Evolutionary conservation across 352 stramenopile genomes (phyloP).

Genomic region (Globisporangium parvum): DNA sequence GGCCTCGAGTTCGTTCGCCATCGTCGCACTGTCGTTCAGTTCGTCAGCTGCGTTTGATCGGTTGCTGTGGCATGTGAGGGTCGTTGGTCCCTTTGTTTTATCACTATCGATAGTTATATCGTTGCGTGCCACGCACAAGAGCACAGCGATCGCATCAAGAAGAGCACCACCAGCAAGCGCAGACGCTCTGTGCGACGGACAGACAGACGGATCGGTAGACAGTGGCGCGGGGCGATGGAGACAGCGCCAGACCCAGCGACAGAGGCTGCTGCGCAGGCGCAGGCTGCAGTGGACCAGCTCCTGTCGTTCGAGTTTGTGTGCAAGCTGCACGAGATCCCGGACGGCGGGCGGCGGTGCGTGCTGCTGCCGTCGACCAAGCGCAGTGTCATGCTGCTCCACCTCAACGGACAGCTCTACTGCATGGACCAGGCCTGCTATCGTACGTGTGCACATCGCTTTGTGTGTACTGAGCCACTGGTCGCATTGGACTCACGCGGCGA

Average conservation of each 20-base stretch:
- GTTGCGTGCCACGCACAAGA: too few species aligned
- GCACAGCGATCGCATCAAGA: neutral
- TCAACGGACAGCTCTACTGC: constrained; percentile 64
- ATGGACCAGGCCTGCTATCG: constrained; percentile 87
- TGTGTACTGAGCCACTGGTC: too few species aligned
- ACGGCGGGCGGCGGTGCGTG: constrained; percentile 45
- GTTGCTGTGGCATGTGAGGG: neutral
- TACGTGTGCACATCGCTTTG: constrained; percentile 20
- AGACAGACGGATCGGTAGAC: neutral
- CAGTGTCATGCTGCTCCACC: constrained; percentile 64
- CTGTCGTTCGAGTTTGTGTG: constrained; percentile 66
- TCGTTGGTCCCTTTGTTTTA: too few species aligned
- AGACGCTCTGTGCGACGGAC: neutral
- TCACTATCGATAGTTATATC: too few species aligned
- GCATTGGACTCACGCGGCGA: too few species aligned
- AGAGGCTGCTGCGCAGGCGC: constrained; percentile 2
- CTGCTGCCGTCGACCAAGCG: constrained; percentile 55
- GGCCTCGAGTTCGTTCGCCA: neutral
- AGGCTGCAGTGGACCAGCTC: constrained; percentile 22
- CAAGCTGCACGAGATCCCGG: constrained; percentile 52
- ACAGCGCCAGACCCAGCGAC: neutral
- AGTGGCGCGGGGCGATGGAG: neutral
- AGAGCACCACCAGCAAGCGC: neutral
- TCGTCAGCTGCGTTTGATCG: neutral
- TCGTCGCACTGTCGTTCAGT: neutral